A percentile compares a stretch with the other conserved stretches of the same genome.
Evolutionary conservation across 495 filamentous ascomycete genomes (phyloP).

Genomic region (Tirmania nivea): DNA sequence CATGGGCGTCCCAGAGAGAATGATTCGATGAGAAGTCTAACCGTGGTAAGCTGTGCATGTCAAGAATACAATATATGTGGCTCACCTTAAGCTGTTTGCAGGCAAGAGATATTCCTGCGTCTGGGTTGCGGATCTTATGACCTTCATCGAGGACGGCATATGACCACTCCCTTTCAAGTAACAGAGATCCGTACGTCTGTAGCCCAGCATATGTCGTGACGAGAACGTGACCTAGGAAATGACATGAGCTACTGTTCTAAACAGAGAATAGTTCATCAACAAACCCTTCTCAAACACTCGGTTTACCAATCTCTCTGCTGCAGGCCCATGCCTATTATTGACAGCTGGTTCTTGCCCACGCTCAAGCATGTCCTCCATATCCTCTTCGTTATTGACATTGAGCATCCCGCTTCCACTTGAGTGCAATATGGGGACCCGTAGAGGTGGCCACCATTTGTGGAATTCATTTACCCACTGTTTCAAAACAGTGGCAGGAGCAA

Average conservation of each 20-base stretch:
- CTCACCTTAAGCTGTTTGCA: constrained; percentile 52
- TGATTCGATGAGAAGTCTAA: constrained; percentile 66
- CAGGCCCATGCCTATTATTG: constrained; percentile 36
- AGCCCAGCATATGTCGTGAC: constrained; percentile 89
- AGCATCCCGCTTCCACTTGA: constrained; percentile 92
- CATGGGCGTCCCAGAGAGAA: constrained; percentile 89
- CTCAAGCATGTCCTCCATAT: constrained; percentile 24
- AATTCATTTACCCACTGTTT: constrained; percentile 98
- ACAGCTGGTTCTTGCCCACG: constrained; percentile 22
- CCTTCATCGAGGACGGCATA: constrained; percentile 92
- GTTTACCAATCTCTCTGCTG: constrained; percentile 46
- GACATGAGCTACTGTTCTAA: background rate
- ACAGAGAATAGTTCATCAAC: background rate
- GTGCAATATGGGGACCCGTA: constrained; percentile 86
- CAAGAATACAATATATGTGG: background rate
- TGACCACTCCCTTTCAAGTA: constrained; percentile 69
- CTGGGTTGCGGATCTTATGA: constrained; percentile 91
- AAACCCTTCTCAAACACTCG: constrained; percentile 51
- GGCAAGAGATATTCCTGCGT: constrained; percentile 72
- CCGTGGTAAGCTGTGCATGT: background rate
- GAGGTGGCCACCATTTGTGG: constrained; percentile 89
- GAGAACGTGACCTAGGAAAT: constrained; percentile 46
- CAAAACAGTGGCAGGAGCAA: constrained; percentile 82
- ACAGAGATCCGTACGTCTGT: constrained; percentile 57
- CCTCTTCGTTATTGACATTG: constrained; percentile 53